Conservation (phyloP, 2,329 filamentous ascomycete genomes). For the Botrytis fragariae region DNA sequence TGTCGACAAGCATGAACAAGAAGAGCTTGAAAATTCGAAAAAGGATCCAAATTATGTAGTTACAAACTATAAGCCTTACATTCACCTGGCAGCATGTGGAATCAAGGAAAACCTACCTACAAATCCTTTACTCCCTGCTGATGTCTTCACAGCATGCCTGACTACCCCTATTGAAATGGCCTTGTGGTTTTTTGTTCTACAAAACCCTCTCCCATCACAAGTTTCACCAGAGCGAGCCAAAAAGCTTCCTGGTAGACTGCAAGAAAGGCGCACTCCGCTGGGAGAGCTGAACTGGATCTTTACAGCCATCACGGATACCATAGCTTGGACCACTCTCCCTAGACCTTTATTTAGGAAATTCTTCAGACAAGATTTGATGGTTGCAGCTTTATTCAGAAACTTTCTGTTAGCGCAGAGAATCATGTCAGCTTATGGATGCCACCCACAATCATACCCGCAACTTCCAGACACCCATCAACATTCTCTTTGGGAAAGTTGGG, state of each 20-base stretch:
- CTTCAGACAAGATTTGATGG: conserved; percentile 96
- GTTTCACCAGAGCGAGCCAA: conserved; percentile 80
- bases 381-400: conserved; percentile 95
- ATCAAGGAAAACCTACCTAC: conserved; percentile 91
- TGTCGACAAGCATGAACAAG: conserved; percentile 89
- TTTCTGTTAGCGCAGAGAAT: conserved; percentile 92
- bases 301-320: conserved; percentile 97
- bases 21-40: conserved; percentile 73
- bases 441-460: conserved; percentile 85
- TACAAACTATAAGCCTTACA: conserved; percentile 66
- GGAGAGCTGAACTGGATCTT: conserved; percentile 99
- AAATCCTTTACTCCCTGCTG: conserved; percentile 87
- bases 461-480: conserved; percentile 96
- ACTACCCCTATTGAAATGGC: conserved; percentile 98
- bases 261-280: conserved; percentile 88
- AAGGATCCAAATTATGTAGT: conserved; percentile 82
- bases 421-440: conserved; percentile 94
- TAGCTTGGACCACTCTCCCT: conserved; percentile 94
- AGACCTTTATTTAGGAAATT: conserved; percentile 93
- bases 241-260: conserved; percentile 84
- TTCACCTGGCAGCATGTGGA: conserved; percentile 88
- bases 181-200: conserved; percentile 90
- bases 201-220: conserved; percentile 65
- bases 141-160: conserved; percentile 92
- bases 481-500: conserved; percentile 96